A percentile compares a stretch with the other conserved stretches of the same genome.
Evolutionary conservation across 2,329 filamentous ascomycete genomes (phyloP).

Genomic region (Septoria linicola): DNA sequence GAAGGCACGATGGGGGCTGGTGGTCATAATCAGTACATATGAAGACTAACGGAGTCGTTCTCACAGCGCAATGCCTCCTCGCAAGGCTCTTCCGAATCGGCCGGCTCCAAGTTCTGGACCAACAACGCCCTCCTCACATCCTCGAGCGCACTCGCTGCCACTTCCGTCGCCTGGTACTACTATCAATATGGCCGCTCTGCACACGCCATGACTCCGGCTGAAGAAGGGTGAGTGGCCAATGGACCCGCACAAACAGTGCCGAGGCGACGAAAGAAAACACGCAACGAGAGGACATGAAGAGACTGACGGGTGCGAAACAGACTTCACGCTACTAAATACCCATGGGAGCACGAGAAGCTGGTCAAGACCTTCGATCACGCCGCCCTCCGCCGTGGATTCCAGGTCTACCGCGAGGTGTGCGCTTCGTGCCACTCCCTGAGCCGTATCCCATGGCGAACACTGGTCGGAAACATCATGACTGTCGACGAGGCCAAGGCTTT

Average conservation of each 20-base stretch:
- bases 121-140: slow-evolving; percentile 83
- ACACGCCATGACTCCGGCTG: slow-evolving; percentile 85
- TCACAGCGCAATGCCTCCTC: slow-evolving; percentile 64
- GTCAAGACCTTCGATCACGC: slow-evolving; percentile 96
- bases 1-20: not conserved
- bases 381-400: slow-evolving; percentile 97
- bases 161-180: slow-evolving; percentile 95
- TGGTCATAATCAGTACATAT: slow-evolving; percentile 15
- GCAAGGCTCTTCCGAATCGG: slow-evolving; percentile 65
- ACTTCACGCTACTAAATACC: slow-evolving; percentile 87
- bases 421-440: slow-evolving; percentile 94
- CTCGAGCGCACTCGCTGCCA: slow-evolving; percentile 81
- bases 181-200: slow-evolving; percentile 88
- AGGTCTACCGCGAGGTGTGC: slow-evolving; percentile 99
- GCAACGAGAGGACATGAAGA: slow-evolving; percentile 17
- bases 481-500: slow-evolving; percentile 97
- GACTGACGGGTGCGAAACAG: slow-evolving; percentile 50
- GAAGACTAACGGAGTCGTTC: slow-evolving; percentile 15
- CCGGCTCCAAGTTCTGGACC: slow-evolving; percentile 69
- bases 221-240: slow-evolving; percentile 80
- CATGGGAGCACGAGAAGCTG: slow-evolving; percentile 92
- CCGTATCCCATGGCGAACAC: slow-evolving; percentile 87
- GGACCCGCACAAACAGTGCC: not conserved
- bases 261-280: slow-evolving; percentile 1
- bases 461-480: slow-evolving; percentile 89